Base-by-base conservation (phyloP, 1,139 yeast species). In the Yamadazyma friedrichii region DNA sequence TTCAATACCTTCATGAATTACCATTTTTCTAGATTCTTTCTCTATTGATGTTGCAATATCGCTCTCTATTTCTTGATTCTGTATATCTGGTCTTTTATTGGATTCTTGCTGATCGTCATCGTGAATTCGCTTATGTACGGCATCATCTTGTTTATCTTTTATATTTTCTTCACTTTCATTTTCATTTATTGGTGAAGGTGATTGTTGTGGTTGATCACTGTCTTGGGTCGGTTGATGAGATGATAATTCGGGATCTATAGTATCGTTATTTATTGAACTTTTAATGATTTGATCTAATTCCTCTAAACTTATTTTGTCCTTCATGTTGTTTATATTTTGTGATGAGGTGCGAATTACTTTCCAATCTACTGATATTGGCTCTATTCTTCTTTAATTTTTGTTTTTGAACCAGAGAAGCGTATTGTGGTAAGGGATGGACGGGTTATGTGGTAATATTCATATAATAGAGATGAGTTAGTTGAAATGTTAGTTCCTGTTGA, bases 1-100 rank as follows among this genome's bases (percentile, higher is more conserved):
- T 11, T 53, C 43, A 3, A 63, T 44, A 1, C 68, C 68, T 20
- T 49, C 53, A 35, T 50, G 54, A 1, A 51, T 34, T 12, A 50
- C 54, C 1, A 47, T 49, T 31, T 37, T 41, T 8, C 15, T 15
- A 6, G 28, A 25, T 32, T 6, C 15, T 32, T 13, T 24, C 8
- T 15, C 12, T 26, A 15, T 15, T 22, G 37, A 30, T 22, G 12
- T 8, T 12, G 36, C 8, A 8, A 11, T 13, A 12, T 33, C 15
- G 6, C 27, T 25, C n/a, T 9, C 16, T 10, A 15, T 9, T 4
- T 12, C 25, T 9, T 32, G 26, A 17, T 5, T 15, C 35, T 32
- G 25, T 15, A 9, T 26, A 26, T 29, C 31, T 9, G 17, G 10
- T n/a, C 16, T 6, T 13, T 29, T 29, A 13, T 29, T 29, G 6